Evolutionary conservation across 495 filamentous ascomycete species (phyloP).

Genomic region (Aspergillus panamensis): DNA sequence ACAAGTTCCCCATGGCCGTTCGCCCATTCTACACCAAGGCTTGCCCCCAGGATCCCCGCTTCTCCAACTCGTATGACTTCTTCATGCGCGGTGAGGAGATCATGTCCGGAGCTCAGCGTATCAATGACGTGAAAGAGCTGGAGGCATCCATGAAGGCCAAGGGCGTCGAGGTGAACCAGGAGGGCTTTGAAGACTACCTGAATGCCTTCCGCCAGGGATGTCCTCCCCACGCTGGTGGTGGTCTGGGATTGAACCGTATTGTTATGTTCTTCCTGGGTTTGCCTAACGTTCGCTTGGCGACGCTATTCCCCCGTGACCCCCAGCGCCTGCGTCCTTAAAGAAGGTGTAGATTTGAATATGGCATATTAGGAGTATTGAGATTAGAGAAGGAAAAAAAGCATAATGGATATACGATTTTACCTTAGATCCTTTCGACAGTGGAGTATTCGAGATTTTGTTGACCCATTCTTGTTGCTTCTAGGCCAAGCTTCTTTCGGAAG

Average conservation of each 20-base stretch:
- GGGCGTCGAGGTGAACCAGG: slow-evolving; percentile 67
- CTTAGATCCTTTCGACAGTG: neutral
- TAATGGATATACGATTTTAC: neutral
- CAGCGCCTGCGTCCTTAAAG: slow-evolving; percentile 67
- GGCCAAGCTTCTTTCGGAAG: slow-evolving; percentile 3
- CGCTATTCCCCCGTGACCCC: slow-evolving; percentile 81
- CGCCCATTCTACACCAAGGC: slow-evolving; percentile 91
- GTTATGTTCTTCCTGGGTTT: slow-evolving; percentile 84
- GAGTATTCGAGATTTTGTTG: neutral
- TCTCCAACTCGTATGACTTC: slow-evolving; percentile 87
- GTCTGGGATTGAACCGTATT: slow-evolving; percentile 82
- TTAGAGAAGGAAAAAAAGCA: slow-evolving; percentile 11
- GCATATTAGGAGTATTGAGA: slow-evolving; percentile 6
- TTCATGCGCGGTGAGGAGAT: slow-evolving; percentile 94
- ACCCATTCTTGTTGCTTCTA: no score
- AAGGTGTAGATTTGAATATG: neutral
- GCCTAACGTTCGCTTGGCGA: slow-evolving; percentile 74
- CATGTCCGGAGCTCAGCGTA: slow-evolving; percentile 81
- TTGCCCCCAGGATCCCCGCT: slow-evolving; percentile 59
- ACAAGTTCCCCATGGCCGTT: slow-evolving; percentile 83
- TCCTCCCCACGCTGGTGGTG: slow-evolving; percentile 80
- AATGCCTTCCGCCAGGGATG: slow-evolving; percentile 75
- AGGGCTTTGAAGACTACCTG: slow-evolving; percentile 81
- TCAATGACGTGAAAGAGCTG: slow-evolving; percentile 69
- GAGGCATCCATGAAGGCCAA: slow-evolving; percentile 65